Base-by-base conservation (phyloP, 495 filamentous ascomycete genomes). In the Chaetomium cochliodes region DNA sequence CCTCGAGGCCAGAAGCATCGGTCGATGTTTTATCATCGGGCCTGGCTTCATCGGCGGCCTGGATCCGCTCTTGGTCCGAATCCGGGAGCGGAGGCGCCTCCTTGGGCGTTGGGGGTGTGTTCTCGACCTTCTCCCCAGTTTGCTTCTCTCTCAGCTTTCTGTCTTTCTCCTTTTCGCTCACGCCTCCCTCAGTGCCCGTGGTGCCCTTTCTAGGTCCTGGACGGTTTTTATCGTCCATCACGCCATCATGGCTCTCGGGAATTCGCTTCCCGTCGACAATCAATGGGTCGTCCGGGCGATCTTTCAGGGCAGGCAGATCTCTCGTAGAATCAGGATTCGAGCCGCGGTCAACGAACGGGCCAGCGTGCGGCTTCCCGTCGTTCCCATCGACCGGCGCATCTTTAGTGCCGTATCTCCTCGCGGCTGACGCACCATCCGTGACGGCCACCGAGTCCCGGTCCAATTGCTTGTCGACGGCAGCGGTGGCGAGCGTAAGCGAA, bases 301-400 rank as follows among this genome's bases (percentile, higher is more conserved):
- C 78, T 62, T 83, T 82, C 41, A 83, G 60, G 2, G 71, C 33
- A 4, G 80, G 74, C 44, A 78, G 69, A 50, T 86, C 76, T 78
- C 73, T 77, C n/a, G 79, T 47, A 33, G 72, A 59, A 3, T 71
- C 73, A 50, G 77, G 69, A 57, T 66, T 73, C 50, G 62, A 76
- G 67, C 63, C 86, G 23, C 88, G 86, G 67, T 90, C 88, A 57
- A 94, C 89, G 76, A 90, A 93, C 3, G 96, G 94, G 11, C 94
- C 94, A 26, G 86, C 86, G 74, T 98, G 94, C 39, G 94, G 94
- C 80, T 92, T 93, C 28, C 94, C 94, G 82, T 98, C 94, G 67
- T 92, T 90, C 41, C 94, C 96, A 74, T 98, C 94, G 7, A 98
- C 90, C 1, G 96, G 94, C 66, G 91, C 91, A 80, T 94, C 87